These are phyloP conservation scores for Alopecurus myosuroides DNA, from an alignment of 176 grass and related monocot genomes.

Conservation along the genomic window DNA sequence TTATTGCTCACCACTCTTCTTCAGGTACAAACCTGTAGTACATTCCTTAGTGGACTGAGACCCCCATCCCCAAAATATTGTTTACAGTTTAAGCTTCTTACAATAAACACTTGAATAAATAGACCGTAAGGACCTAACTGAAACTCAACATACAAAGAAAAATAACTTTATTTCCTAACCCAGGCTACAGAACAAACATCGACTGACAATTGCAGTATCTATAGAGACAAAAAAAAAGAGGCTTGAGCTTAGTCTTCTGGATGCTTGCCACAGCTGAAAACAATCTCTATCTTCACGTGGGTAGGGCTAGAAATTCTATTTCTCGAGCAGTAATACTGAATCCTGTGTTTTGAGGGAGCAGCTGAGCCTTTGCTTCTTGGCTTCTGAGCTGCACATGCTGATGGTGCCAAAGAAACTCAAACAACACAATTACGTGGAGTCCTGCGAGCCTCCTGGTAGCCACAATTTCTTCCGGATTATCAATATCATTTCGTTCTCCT, in stretches of 20 bases:
- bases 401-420: slow-evolving; percentile 19
- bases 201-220: slow-evolving; percentile 14
- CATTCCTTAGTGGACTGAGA: slow-evolving; percentile 9
- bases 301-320: slow-evolving; percentile 28
- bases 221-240: slow-evolving; percentile 22
- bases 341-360: slow-evolving; percentile 21
- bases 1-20: not conserved
- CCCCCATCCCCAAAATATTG: slow-evolving; percentile 22
- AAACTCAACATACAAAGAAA: slow-evolving; percentile 18
- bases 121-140: slow-evolving; percentile 18
- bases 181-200: slow-evolving; percentile 37
- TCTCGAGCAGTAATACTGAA: not conserved
- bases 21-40: not conserved
- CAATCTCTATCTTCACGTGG: slow-evolving; percentile 36
- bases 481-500: slow-evolving; percentile 71
- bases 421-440: slow-evolving; percentile 31
- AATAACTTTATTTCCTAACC: slow-evolving; percentile 51
- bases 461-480: slow-evolving; percentile 82
- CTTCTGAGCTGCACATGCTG: slow-evolving; percentile 38
- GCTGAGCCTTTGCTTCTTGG: slow-evolving; percentile 28
- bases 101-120: slow-evolving; percentile 21
- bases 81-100: slow-evolving; percentile 28
- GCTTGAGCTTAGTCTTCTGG: slow-evolving; percentile 28
- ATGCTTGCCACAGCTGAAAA: slow-evolving; percentile 40
- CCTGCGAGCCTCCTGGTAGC: slow-evolving; percentile 40